These are phyloP conservation scores for Colletotrichum truncatum DNA, from an alignment of 2,329 filamentous ascomycete species.

Conservation along the genomic window DNA sequence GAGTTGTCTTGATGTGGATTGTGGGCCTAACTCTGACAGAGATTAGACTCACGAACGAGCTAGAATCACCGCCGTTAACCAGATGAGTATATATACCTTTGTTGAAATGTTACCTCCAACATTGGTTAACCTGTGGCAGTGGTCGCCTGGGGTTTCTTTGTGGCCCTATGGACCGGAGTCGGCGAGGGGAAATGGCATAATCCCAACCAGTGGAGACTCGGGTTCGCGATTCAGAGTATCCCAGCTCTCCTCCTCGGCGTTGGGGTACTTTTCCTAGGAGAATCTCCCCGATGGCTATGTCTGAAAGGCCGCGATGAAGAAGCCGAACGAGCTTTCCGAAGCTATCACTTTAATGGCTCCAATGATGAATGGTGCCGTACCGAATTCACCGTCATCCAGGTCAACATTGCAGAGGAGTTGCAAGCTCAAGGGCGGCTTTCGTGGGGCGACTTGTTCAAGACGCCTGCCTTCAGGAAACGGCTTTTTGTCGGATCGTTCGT, in stretches of 20 bases:
- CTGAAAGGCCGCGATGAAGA: slow-evolving; percentile 47
- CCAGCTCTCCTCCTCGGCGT: slow-evolving; percentile 44
- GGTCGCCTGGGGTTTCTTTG: slow-evolving; percentile 52
- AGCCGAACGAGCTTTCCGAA: slow-evolving; percentile 42
- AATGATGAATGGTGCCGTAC: slow-evolving; percentile 47
- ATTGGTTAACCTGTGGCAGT: slow-evolving; percentile 34
- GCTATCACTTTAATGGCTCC: slow-evolving; percentile 44
- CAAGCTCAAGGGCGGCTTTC: slow-evolving; percentile 38
- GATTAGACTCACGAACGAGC: slow-evolving; percentile 45
- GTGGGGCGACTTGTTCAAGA: slow-evolving; percentile 44
- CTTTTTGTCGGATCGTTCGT: slow-evolving; percentile 50
- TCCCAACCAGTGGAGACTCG: slow-evolving; percentile 48
- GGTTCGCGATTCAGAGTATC: slow-evolving; percentile 47
- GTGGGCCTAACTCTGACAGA: too few relatives aligned
- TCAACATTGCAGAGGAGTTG: slow-evolving; percentile 45
- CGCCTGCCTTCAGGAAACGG: slow-evolving; percentile 43
- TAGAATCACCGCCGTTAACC: slow-evolving; percentile 49
- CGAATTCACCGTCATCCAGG: slow-evolving; percentile 45
- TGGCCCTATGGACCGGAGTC: slow-evolving; percentile 49
- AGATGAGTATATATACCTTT: slow-evolving; percentile 44
- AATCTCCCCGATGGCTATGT: slow-evolving; percentile 47
- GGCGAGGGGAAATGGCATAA: slow-evolving; percentile 48
- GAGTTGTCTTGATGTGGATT: too few relatives aligned
- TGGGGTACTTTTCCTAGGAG: slow-evolving; percentile 44
- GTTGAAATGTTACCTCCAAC: not conserved